Conservation (phyloP, 768 basidiomycete species). For the Kwoniella dejecticola region DNA sequence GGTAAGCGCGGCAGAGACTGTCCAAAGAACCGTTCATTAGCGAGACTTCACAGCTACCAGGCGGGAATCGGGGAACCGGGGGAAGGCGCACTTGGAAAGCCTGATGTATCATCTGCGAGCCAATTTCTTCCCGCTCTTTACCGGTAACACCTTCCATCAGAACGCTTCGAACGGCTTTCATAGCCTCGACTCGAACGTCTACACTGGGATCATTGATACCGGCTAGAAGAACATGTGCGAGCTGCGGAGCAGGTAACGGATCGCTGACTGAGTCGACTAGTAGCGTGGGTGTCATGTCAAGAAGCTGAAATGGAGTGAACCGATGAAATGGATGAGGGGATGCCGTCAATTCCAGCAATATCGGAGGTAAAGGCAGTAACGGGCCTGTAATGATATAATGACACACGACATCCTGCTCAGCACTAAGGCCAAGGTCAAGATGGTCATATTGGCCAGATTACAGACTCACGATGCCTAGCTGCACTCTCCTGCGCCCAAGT, state of each 20-base stretch:
- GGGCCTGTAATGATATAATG: slow-evolving; percentile 30
- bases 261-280: slow-evolving; percentile 38
- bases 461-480: slow-evolving; percentile 40
- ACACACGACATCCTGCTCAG: too few species aligned
- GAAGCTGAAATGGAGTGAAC: slow-evolving; percentile 46
- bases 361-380: slow-evolving; percentile 38
- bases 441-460: too few species aligned
- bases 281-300: slow-evolving; percentile 39
- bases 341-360: slow-evolving; percentile 37
- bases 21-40: neutral
- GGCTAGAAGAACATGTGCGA: slow-evolving; percentile 41
- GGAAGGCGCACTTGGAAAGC: slow-evolving; percentile 34
- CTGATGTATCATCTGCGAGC: slow-evolving; percentile 28
- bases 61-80: neutral
- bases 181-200: slow-evolving; percentile 46
- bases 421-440: too few species aligned
- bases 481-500: slow-evolving; percentile 42
- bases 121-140: slow-evolving; percentile 38
- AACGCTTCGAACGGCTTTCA: slow-evolving; percentile 40
- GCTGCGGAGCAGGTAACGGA: slow-evolving; percentile 35
- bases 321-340: slow-evolving; percentile 44
- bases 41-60: neutral
- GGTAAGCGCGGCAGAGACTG: slow-evolving; percentile 35
- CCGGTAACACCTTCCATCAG: slow-evolving; percentile 38
- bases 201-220: slow-evolving; percentile 46